Evolutionary conservation across 2,329 filamentous ascomycete genomes (phyloP), one percentile per base, ranked within the genome.

Genomic region (Scytalidium lignicola): DNA sequence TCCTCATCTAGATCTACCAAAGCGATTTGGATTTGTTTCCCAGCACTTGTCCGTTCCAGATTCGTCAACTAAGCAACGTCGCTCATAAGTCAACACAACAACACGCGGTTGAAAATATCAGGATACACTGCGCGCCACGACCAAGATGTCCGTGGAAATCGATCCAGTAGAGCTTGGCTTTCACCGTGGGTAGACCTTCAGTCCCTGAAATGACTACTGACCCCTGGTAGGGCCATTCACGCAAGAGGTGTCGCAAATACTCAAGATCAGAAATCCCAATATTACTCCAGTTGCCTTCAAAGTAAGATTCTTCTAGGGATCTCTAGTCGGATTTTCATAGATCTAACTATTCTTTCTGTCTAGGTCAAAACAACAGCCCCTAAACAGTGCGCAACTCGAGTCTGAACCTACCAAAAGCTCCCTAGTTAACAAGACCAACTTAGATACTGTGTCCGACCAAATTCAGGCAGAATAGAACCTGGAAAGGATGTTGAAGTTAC

Each of bases 351-450:
- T 41, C 20, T 41, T 44, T 51, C 37, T 28, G 23, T 39, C 28
- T 56, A 96, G 90, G 93, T 99, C 71, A 99, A 99, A 83, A 99
- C 93, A 44, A 99, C 93, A 55, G 93, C 93, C 44, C 93, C 93
- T 28, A 97, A 97, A 74, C 93, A 97, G 92, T 99, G 88, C 65
- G 86, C 59, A 53, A 37, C 28, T 53, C 10, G 32, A 37, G 5
- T n/a, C 47, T 29, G 45, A 42, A 39, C n/a, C 6, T 9, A 5
- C 12, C 26, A 13, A 37, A 37, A 37, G 32, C 32, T 13, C 32
- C 32, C 15, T 48, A 43, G 49, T 58, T 65, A 51, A 65, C 53
- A 50, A 44, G 54, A 49, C 44, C 56, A 37, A 13, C 32, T 63
- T 41, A 96, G 92, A 77, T 99, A 99, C 74, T 97, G 93, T 69